Evolutionary conservation across 2,329 filamentous ascomycete species (phyloP).

Genomic region (Trichoderma aggressivum): DNA sequence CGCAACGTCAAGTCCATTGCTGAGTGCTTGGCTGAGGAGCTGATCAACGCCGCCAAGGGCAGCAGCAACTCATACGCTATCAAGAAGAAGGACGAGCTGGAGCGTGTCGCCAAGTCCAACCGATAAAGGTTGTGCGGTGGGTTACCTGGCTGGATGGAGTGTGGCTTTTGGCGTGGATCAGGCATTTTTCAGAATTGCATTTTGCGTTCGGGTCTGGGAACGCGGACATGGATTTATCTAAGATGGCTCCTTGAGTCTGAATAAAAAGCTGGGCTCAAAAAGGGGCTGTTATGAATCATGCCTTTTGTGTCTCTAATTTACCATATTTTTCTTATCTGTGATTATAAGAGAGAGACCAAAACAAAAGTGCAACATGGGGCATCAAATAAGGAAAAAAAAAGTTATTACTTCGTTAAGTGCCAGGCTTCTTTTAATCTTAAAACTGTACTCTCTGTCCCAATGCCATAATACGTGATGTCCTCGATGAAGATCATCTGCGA

Average conservation of each 20-base stretch:
- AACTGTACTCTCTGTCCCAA: background rate
- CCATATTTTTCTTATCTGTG: constrained; percentile 13
- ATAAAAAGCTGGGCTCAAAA: constrained; percentile 42
- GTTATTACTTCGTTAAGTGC: background rate
- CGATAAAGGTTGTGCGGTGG: constrained; percentile 66
- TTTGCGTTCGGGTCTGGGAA: constrained; percentile 48
- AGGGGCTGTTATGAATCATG: constrained; percentile 36
- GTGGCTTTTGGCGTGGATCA: constrained; percentile 44
- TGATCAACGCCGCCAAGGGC: constrained; percentile 99
- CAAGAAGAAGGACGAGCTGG: constrained; percentile 99
- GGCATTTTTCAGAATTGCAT: constrained; percentile 47
- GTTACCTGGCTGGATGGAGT: constrained; percentile 37
- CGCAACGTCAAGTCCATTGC: constrained; percentile 99
- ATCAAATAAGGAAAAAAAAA: constrained; percentile 14
- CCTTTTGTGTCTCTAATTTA: constrained; percentile 17
- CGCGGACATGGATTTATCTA: constrained; percentile 43
- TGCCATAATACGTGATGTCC: background rate
- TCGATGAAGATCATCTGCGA: background rate
- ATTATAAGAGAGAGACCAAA: constrained; percentile 12
- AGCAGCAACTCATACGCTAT: constrained; percentile 99
- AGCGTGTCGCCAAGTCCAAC: constrained; percentile 99
- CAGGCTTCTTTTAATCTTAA: background rate
- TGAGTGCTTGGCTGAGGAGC: constrained; percentile 98
- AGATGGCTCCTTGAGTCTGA: constrained; percentile 42
- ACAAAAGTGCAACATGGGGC: constrained; percentile 11